Conservation (phyloP, 2,329 filamentous ascomycete genomes). For the Colletotrichum sp. region DNA sequence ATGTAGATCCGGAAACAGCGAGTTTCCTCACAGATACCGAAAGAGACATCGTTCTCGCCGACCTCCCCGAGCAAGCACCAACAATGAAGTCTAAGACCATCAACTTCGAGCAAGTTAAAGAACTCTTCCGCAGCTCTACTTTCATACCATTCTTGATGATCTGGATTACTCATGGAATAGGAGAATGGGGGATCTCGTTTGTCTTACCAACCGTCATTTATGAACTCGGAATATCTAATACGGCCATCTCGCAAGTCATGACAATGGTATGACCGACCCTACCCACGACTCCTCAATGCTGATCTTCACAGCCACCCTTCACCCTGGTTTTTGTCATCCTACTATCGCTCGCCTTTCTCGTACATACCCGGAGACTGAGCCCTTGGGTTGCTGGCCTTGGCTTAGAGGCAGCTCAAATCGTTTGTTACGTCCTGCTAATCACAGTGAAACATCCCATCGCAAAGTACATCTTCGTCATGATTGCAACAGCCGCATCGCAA, state of each 20-base stretch:
- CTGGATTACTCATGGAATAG: slow-evolving; percentile 32
- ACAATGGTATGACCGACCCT: slow-evolving; percentile 23
- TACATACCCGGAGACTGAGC: slow-evolving; percentile 25
- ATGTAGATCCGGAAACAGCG: slow-evolving; percentile 28
- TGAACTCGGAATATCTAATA: slow-evolving; percentile 30
- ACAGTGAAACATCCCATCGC: slow-evolving; percentile 36
- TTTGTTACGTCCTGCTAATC: slow-evolving; percentile 44
- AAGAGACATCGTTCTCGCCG: slow-evolving; percentile 21
- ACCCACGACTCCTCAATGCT: neutral
- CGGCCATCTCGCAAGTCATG: slow-evolving; percentile 31
- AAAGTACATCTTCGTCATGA: slow-evolving; percentile 42
- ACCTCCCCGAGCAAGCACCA: slow-evolving; percentile 28
- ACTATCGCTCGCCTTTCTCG: slow-evolving; percentile 25
- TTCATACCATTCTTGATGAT: slow-evolving; percentile 29
- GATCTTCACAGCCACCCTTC: slow-evolving; percentile 18
- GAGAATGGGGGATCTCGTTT: slow-evolving; percentile 31
- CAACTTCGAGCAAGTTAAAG: slow-evolving; percentile 24
- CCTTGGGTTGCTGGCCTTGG: slow-evolving; percentile 28
- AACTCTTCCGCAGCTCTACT: slow-evolving; percentile 24
- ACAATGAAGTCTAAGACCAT: slow-evolving; percentile 26
- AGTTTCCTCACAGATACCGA: slow-evolving; percentile 26
- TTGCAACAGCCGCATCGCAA: slow-evolving; percentile 41
- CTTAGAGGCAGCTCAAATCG: slow-evolving; percentile 36
- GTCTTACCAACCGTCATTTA: slow-evolving; percentile 32
- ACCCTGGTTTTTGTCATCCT: slow-evolving; percentile 30